Conservation (phyloP, 1,284 basidiomycete species). For the Ustilago hordei region DNA sequence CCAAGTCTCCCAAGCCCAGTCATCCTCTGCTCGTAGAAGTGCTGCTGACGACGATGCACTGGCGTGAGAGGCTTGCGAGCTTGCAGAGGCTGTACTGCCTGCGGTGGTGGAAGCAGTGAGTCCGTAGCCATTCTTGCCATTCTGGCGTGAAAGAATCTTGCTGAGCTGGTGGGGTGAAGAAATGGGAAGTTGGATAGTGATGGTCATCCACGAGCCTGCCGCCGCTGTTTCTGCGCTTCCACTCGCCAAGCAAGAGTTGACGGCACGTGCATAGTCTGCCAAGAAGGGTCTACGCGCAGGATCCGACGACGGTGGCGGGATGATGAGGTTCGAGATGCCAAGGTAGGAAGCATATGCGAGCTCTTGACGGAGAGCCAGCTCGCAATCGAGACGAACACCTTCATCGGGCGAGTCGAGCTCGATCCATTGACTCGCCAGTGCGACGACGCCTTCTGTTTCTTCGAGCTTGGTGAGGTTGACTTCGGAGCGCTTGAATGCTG, state of each 20-base stretch:
- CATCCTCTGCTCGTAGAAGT: constrained; percentile 77
- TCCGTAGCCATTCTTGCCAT: constrained; percentile 24
- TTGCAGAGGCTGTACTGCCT: constrained; percentile 37
- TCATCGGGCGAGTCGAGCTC: constrained; percentile 93
- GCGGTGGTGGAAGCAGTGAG: constrained; percentile 43
- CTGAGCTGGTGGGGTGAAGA: constrained; percentile 57
- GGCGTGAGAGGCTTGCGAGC: constrained; percentile 38
- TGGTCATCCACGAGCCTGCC: constrained; percentile 56
- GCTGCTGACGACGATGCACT: constrained; percentile 68
- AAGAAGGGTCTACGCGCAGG: constrained; percentile 76
- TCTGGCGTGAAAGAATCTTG: constrained; percentile 55
- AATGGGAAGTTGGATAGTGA: constrained; percentile 64
- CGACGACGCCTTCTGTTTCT: constrained; percentile 83
- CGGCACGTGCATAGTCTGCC: constrained; percentile 89
- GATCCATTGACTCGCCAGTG: constrained; percentile 90
- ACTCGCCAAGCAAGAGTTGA: constrained; percentile 70
- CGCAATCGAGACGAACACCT: constrained; percentile 94
- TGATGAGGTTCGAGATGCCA: constrained; percentile 83
- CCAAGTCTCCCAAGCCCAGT: constrained; percentile 91
- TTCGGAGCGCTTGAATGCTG: constrained; percentile 83
- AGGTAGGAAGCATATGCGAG: constrained; percentile 92
- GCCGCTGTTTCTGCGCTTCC: constrained; percentile 58
- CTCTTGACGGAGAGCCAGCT: constrained; percentile 93
- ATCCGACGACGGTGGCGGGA: constrained; percentile 86
- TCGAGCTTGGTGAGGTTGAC: constrained; percentile 88